phyloP scores from a whole-genome alignment of 345 rosid genomes.

The Lumnitzera racemosa region DNA sequence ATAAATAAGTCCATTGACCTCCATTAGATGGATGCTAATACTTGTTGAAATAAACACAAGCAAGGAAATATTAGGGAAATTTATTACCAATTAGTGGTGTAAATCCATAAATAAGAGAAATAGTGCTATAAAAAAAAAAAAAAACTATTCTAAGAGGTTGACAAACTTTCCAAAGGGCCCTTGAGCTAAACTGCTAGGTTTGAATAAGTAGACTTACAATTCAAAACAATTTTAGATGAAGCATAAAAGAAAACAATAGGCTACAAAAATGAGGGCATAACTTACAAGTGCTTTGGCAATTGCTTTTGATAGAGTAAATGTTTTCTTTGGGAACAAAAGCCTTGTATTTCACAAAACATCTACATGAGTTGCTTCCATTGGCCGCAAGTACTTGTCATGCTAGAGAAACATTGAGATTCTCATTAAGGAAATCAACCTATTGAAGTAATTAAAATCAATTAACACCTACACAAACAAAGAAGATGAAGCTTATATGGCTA shows the following conservation, averaged over 20 bases:
- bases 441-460: background rate
- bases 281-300: constrained; percentile 87
- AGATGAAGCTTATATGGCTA: too few species aligned
- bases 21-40: constrained; percentile 99
- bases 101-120: background rate
- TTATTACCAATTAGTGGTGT: background rate
- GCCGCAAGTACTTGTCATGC: constrained; percentile 86
- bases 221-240: constrained; percentile 1
- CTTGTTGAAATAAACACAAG: constrained; percentile 27
- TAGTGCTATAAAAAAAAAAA: constrained; percentile 40
- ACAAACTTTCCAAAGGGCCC: constrained; percentile 79
- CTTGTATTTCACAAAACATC: constrained; percentile 91
- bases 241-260: constrained; percentile 4
- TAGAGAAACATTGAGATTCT: constrained; percentile 4
- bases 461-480: background rate
- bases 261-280: constrained; percentile 9
- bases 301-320: constrained; percentile 74
- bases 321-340: constrained; percentile 83
- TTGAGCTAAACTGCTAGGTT: constrained; percentile 64
- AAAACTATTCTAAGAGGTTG: constrained; percentile 92
- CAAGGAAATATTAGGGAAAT: too few species aligned
- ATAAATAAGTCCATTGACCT: constrained; percentile 96
- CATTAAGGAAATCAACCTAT: background rate
- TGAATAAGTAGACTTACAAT: constrained; percentile 74
- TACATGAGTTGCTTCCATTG: constrained; percentile 84